Evolutionary conservation across 129 eudicot species (phyloP), one percentile per base, ranked within the genome.

Genomic region (Centaurea solstitialis): DNA sequence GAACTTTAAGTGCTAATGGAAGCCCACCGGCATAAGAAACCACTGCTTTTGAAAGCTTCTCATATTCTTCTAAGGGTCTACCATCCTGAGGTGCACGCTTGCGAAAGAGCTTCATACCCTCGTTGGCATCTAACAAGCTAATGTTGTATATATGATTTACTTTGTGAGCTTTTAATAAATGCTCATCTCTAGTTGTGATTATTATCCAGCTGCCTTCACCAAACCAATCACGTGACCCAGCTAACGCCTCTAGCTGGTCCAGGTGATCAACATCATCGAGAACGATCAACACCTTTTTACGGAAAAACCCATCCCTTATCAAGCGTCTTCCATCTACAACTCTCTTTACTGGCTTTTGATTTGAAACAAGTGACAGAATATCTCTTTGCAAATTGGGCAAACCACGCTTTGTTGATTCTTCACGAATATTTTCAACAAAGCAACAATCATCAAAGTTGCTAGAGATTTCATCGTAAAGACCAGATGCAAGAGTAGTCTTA

Each of bases 1-100:
- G n/a, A n/a, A n/a, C n/a, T 71, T 37, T 66, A 39, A 80, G 71
- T 20, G 72, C 84, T 39, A 80, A 7, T 6, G 84, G 84, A 57
- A 80, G 84, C 35, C 84, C 78, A 38, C 40, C 23, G 39, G 72
- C 61, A 50, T 53, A 70, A 69, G 50, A 28, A 1, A 80, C 83
- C 37, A 80, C 72, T 3, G 59, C 57, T 10, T 72, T 9, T 17
- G 78, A 72, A 26, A 80, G 33, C 37, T 21, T 17, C 28, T 7
- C 33, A 11, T 62, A 39, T 17, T 41, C 62, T 62, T 64, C 73
- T 7, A 18, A 35, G 1, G 40, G 59, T 20, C 18, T 11, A 22
- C 38, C 15, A 62, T 7, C 22, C 11, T 6, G 18, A 30, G 21
- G 53, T 7, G 80, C 80, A 76, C 65, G 50, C 73, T 41, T 62